phyloP scores from a whole-genome alignment of 1,284 basidiomycete species.

The Boletellus deceptivus region DNA sequence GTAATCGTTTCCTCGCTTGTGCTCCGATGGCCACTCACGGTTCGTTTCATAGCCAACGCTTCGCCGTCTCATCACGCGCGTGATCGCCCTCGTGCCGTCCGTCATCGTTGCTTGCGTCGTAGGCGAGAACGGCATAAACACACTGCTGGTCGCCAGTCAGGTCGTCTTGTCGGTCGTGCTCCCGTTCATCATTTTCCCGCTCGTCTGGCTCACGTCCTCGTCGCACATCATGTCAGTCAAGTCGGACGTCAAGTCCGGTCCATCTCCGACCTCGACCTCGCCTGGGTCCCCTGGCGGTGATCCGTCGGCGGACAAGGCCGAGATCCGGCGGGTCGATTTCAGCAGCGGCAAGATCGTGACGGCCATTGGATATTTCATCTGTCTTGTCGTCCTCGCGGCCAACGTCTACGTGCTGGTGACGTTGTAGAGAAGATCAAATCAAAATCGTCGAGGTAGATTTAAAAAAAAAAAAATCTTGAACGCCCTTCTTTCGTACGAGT shows the following conservation, averaged over 20 bases:
- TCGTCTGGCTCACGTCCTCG: constrained; percentile 74
- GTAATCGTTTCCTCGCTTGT: constrained; percentile 43
- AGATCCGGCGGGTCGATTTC: constrained; percentile 48
- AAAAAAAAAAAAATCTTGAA: no score
- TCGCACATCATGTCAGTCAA: constrained; percentile 67
- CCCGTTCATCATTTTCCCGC: constrained; percentile 83
- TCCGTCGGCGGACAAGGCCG: not conserved
- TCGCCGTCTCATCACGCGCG: constrained; percentile 80
- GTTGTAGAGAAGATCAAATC: constrained; percentile 27
- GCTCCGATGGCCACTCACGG: constrained; percentile 2
- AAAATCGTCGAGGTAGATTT: no score
- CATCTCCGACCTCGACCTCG: not conserved
- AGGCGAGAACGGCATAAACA: constrained; percentile 76
- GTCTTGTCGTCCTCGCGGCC: constrained; percentile 62
- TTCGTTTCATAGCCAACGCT: constrained; percentile 59
- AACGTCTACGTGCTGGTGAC: constrained; percentile 65
- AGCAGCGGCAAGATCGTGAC: constrained; percentile 58
- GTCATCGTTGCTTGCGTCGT: constrained; percentile 75
- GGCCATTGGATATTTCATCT: constrained; percentile 58
- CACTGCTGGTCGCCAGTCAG: constrained; percentile 85
- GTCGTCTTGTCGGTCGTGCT: constrained; percentile 86
- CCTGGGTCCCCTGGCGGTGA: not conserved
- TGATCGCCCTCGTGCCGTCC: constrained; percentile 86
- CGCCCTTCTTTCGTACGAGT: no score
- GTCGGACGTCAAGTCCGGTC: not conserved